Conservation (phyloP, 2,329 filamentous ascomycete genomes). For the Nothopassalora personata region DNA sequence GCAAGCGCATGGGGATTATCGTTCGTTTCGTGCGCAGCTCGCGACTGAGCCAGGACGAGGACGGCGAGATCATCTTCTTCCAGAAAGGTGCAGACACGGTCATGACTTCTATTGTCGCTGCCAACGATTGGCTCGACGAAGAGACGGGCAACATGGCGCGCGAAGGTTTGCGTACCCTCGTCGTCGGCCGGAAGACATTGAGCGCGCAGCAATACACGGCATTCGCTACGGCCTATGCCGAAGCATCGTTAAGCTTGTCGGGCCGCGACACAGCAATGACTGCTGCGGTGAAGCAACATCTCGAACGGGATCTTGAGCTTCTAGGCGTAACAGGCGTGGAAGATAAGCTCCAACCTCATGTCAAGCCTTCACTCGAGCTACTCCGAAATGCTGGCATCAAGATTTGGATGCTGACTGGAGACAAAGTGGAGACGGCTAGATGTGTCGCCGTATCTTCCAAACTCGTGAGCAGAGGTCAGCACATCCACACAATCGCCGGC, state of each 20-base stretch:
- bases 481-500: conserved; percentile 79
- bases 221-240: conserved; percentile 68
- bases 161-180: conserved; percentile 87
- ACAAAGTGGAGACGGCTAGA: conserved; percentile 95
- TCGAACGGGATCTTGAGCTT: conserved; percentile 85
- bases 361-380: conserved; percentile 91
- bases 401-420: conserved; percentile 99
- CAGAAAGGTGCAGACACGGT: conserved; percentile 98
- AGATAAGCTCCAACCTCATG: conserved; percentile 90
- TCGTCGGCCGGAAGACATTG: conserved; percentile 86
- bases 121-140: conserved; percentile 98
- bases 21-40: conserved; percentile 66
- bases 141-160: conserved; percentile 99
- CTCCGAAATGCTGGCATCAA: conserved; percentile 96
- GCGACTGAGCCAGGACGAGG: conserved; percentile 45
- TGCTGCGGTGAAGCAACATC: conserved; percentile 68
- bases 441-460: conserved; percentile 95
- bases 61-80: conserved; percentile 92
- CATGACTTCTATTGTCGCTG: conserved; percentile 90
- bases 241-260: conserved; percentile 74
- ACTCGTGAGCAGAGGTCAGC: conserved; percentile 86
- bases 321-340: conserved; percentile 97
- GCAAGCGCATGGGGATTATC: conserved; percentile 96
- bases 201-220: conserved; percentile 73
- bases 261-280: conserved; percentile 79